Base-by-base conservation (phyloP, 352 stramenopile species). In the Phytophthora pinifolia region DNA sequence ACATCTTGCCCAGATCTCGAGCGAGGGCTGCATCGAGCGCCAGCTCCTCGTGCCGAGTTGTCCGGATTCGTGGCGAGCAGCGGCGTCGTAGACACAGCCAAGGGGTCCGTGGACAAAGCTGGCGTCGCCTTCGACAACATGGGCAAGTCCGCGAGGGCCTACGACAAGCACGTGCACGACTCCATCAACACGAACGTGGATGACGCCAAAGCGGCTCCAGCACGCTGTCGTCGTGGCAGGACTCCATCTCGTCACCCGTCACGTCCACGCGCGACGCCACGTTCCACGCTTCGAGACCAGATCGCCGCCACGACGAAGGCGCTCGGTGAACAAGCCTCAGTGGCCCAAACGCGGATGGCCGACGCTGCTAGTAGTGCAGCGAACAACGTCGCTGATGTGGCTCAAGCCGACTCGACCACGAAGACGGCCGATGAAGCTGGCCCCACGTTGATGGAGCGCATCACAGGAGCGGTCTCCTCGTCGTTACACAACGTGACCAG, bases 1-100 rank as follows among this genome's bases (percentile, higher is more conserved):
- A 82, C 35, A 84, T 86, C 34, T 74, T 82, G 8, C 79, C 81
- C 15, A 92, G 50, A 56, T 92, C 79, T 31, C 79, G 62, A 2
- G 75, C 75, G 2, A 92, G 50, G 14, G 69, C 81, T 6, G 79
- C 79, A 53, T 92, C 81, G 5, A 83, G 62, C 0, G 79, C 79
- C 20, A 75, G 42, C 22, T 79, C 71, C 29, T 75, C 54, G 6
- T 84, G 31, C 33, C 1, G 35, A 8, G 4, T 49, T 33, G 31
- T 20, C 33, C 29, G 39, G 15, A 39, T 13, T 59, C n/a, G 37
- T 18, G n/a, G 32, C 35, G 18, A 54, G 36, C 10, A 64, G 29
- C 10, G 55, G 60, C 0, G 47, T 50, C 2, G 41, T 74, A 14
- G 36, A 57, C 10, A 22, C 58, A 42, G 65, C 65, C 43, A 71